Evolutionary conservation across 1,284 basidiomycete genomes (phyloP).

Genomic region (Kalmanozyma brasiliensis): DNA sequence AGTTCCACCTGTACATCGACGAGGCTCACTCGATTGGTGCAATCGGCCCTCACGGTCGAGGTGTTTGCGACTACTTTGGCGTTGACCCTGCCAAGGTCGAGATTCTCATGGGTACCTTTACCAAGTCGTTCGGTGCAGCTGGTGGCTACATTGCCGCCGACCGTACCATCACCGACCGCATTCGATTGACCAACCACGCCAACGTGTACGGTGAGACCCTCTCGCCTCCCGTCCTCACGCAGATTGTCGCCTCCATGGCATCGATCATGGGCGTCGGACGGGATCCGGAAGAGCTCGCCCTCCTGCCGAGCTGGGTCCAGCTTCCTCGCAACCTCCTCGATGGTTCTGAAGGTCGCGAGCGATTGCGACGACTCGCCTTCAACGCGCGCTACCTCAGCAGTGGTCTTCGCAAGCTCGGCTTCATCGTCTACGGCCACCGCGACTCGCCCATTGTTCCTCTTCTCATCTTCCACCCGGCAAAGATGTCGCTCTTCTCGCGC

Average conservation of each 20-base stretch:
- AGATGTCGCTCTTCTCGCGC: slow-evolving; percentile 65
- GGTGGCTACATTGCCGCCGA: slow-evolving; percentile 93
- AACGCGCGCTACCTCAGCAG: slow-evolving; percentile 91
- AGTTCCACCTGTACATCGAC: slow-evolving; percentile 97
- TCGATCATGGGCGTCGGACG: slow-evolving; percentile 85
- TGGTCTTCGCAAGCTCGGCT: slow-evolving; percentile 89
- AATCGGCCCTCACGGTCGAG: slow-evolving; percentile 90
- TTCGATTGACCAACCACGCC: slow-evolving; percentile 85
- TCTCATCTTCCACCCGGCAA: slow-evolving; percentile 86
- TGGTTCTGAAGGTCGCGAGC: slow-evolving; percentile 77
- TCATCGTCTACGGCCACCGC: slow-evolving; percentile 93
- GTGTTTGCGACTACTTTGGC: slow-evolving; percentile 94
- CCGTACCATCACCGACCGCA: slow-evolving; percentile 81
- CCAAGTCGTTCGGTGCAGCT: slow-evolving; percentile 97
- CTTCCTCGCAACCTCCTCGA: slow-evolving; percentile 57
- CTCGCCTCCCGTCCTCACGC: slow-evolving; percentile 87
- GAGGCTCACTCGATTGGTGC: slow-evolving; percentile 98
- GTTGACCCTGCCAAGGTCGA: slow-evolving; percentile 84
- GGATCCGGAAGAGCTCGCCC: slow-evolving; percentile 53
- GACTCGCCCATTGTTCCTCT: slow-evolving; percentile 94
- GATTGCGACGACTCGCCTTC: slow-evolving; percentile 89
- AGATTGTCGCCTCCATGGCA: slow-evolving; percentile 91
- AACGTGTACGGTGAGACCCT: slow-evolving; percentile 91
- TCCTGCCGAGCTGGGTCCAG: slow-evolving; percentile 62
- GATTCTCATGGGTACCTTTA: slow-evolving; percentile 98